Percentiles rank a stretch among this genome's conserved stretches.
Evolutionary conservation across 495 filamentous ascomycete species (phyloP).

Genomic region (Baudoinia panamericana): DNA sequence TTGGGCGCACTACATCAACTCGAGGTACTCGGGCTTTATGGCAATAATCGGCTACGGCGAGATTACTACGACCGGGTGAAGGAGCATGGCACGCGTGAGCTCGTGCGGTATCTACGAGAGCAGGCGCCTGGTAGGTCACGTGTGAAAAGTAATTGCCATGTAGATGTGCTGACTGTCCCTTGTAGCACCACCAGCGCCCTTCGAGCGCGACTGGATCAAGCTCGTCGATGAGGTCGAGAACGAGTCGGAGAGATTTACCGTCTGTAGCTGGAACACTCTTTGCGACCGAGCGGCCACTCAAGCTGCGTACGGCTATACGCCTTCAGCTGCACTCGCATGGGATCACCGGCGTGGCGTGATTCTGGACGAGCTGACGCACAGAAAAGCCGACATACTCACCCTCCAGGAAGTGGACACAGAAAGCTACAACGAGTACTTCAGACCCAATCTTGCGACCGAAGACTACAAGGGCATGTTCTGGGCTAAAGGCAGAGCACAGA

Average conservation of each 20-base stretch:
- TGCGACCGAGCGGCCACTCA: constrained; percentile 83
- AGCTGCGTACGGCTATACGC: constrained; percentile 76
- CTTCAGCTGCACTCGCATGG: constrained; percentile 66
- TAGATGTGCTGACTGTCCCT: constrained; percentile 6
- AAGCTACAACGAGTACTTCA: constrained; percentile 79
- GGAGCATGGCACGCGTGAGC: constrained; percentile 70
- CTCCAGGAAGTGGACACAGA: constrained; percentile 87
- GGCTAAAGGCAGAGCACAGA: constrained; percentile 72
- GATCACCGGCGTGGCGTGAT: constrained; percentile 72
- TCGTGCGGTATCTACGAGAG: constrained; percentile 73
- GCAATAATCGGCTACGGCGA: constrained; percentile 64
- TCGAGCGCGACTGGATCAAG: constrained; percentile 52
- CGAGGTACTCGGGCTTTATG: constrained; percentile 81
- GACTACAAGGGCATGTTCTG: constrained; percentile 91
- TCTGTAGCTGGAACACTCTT: constrained; percentile 85
- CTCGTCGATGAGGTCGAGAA: constrained; percentile 45
- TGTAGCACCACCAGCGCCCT: constrained; percentile 57
- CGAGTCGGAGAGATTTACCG: constrained; percentile 40
- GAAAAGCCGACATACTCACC: constrained; percentile 77
- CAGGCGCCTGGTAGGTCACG: constrained; percentile 58
- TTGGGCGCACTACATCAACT: constrained; percentile 75
- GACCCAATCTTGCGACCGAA: constrained; percentile 61
- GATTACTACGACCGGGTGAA: constrained; percentile 45
- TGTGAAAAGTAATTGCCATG: background rate
- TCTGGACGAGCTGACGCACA: constrained; percentile 61